These are phyloP conservation scores for Amanita rubescens DNA, from an alignment of 768 basidiomycete genomes.

Conservation along the genomic window DNA sequence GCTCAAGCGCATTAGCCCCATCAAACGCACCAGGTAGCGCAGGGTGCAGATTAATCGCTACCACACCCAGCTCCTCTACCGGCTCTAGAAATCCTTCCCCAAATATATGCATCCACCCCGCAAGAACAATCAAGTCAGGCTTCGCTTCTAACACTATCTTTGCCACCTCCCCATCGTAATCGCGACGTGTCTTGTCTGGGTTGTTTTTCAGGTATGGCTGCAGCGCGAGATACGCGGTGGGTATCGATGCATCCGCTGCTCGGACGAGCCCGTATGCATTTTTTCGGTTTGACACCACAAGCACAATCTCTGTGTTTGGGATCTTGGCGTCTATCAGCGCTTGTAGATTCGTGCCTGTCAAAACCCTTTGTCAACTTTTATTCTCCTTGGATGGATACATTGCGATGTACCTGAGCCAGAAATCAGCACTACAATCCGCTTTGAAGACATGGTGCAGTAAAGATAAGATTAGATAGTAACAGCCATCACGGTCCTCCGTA, in stretches of 20 bases:
- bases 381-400: background rate
- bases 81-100: constrained; percentile 73
- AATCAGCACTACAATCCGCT: constrained; percentile 39
- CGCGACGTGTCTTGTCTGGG: constrained; percentile 64
- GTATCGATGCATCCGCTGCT: constrained; percentile 70
- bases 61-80: constrained; percentile 46
- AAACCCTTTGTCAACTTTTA: background rate
- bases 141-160: constrained; percentile 48
- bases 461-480: constrained; percentile 9
- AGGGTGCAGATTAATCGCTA: constrained; percentile 95
- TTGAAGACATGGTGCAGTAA: constrained; percentile 14
- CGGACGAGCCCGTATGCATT: constrained; percentile 84
- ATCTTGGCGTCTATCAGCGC: constrained; percentile 89
- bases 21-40: constrained; percentile 96
- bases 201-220: constrained; percentile 75
- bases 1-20: constrained; percentile 83
- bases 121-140: constrained; percentile 89
- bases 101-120: constrained; percentile 98
- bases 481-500: too few relatives aligned
- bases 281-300: constrained; percentile 90
- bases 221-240: constrained; percentile 75
- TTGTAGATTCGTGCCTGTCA: constrained; percentile 87
- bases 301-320: constrained; percentile 60
- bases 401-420: constrained; percentile 40
- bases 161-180: constrained; percentile 84